Conservation (phyloP, 1,139 yeast species). For the Yamadazyma blattariae region DNA sequence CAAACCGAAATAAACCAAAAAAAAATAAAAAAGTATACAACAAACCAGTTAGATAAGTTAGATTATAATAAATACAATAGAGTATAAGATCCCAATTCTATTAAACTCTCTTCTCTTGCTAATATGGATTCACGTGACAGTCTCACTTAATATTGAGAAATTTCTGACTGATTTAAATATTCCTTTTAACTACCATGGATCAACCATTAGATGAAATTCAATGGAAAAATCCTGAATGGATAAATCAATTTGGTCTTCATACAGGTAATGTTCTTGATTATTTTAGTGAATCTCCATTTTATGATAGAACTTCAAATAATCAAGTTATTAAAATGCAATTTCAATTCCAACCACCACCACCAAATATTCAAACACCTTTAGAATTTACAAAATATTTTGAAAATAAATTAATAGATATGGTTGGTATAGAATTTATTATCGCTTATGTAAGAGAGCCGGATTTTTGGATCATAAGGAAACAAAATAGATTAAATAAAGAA, state of each 20-base stretch:
- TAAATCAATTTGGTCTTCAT: conserved; percentile 79
- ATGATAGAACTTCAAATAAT: conserved; percentile 89
- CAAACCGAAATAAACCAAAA: no score
- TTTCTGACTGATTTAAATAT: no score
- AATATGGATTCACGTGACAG: no score
- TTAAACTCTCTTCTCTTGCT: no score
- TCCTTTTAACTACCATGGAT: no score
- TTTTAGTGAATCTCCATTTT: conserved; percentile 91
- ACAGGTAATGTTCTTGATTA: conserved; percentile 91
- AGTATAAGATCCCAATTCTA: no score
- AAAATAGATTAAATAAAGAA: conserved; percentile 54
- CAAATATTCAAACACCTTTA: conserved; percentile 23
- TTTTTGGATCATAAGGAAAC: conserved; percentile 87
- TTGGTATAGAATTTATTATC: conserved; percentile 81
- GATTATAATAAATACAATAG: no score
- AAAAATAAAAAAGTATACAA: no score
- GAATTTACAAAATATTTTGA: conserved; percentile 42
- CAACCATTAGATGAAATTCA: conserved; percentile 76
- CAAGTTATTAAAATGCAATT: conserved; percentile 95
- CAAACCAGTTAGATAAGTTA: no score
- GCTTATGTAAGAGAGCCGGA: conserved; percentile 82
- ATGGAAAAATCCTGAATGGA: conserved; percentile 98
- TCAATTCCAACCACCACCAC: conserved; percentile 69
- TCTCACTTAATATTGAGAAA: no score
- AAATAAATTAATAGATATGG: conserved; percentile 68